Base-by-base conservation (phyloP, 1,284 basidiomycete genomes). In the Cutaneotrichosporon sp. region DNA sequence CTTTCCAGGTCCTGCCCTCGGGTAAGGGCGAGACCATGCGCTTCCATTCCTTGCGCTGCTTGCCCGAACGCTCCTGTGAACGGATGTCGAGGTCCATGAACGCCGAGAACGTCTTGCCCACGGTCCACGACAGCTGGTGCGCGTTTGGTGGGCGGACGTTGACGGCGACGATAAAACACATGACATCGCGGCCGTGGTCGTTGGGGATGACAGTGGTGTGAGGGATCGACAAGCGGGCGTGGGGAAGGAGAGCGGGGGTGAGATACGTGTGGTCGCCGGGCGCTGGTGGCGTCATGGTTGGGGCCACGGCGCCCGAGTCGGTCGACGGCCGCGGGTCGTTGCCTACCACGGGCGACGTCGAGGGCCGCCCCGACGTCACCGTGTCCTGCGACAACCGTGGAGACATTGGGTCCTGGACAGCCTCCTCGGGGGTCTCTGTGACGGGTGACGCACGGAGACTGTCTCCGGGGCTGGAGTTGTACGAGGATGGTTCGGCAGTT, bases 101-200 rank as follows among this genome's bases (percentile, higher is more conserved):
- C 60, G 97, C 92, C 49, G 84, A 87, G 74, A 93, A 94, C 72
- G 89, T 79, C 77, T 98, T 98, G 76, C 96, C 91, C 23, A 97
- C 82, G 65, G 82, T 87, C 93, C 94, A 98, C 0, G 80, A 76
- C 22, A 85, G 81, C 14, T 48, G 54, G 1, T 69, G 73, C n/a
- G 65, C 60, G 4, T 65, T 54, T 2, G 74, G 73, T 8, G 69
- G 67, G 8, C 68, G 65, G 14, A 74, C 58, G 4, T 65, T 64
- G 39, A 76, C 60, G 23, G 61, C 46, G 37, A 76, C 60, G 45
- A 75, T 65, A 56, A 76, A 75, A 49, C 70, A 73, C 15, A 75
- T 61, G 4, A 74, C 73, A 41, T 76, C 75, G 15, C 71, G 67
- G 4, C 71, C 71, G 17, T 58, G 54, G 8, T 66, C 50, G 48